A percentile compares a stretch with the other conserved stretches of the same genome.
phyloP scores from a whole-genome alignment of 2,329 filamentous ascomycete genomes.

The Thielaviopsis ethacetica region DNA sequence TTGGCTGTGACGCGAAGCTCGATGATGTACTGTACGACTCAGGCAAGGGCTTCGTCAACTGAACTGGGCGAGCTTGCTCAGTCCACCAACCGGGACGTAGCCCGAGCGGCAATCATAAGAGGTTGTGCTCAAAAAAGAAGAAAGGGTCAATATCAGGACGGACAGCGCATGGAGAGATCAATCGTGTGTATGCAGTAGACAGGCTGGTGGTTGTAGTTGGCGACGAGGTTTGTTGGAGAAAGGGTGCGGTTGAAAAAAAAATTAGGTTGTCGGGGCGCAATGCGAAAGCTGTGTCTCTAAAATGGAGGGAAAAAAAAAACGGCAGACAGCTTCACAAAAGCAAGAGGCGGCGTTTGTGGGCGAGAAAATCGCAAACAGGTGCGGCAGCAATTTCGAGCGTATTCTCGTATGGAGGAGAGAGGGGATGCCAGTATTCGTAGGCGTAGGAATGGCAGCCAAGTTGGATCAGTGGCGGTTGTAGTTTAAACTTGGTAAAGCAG shows the following conservation, averaged over 20 bases:
- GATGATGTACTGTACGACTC: neutral
- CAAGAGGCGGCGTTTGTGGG: neutral
- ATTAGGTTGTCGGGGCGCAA: neutral
- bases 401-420: neutral
- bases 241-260: neutral
- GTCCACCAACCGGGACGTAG: constrained; percentile 12
- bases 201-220: neutral
- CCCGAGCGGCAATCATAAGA: constrained; percentile 13
- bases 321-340: neutral
- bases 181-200: neutral
- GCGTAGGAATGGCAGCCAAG: neutral
- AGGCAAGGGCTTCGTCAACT: constrained; percentile 2
- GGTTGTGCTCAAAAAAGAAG: neutral
- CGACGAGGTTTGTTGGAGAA: neutral
- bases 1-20: neutral
- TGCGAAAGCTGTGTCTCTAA: neutral
- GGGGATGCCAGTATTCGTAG: neutral
- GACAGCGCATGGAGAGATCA: neutral
- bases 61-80: constrained; percentile 6
- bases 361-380: neutral
- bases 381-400: neutral
- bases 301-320: neutral
- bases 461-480: neutral
- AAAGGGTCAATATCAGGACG: neutral
- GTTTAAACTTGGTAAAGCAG: neutral